phyloP scores from a whole-genome alignment of 768 basidiomycete genomes.

The Naganishia onofrii region DNA sequence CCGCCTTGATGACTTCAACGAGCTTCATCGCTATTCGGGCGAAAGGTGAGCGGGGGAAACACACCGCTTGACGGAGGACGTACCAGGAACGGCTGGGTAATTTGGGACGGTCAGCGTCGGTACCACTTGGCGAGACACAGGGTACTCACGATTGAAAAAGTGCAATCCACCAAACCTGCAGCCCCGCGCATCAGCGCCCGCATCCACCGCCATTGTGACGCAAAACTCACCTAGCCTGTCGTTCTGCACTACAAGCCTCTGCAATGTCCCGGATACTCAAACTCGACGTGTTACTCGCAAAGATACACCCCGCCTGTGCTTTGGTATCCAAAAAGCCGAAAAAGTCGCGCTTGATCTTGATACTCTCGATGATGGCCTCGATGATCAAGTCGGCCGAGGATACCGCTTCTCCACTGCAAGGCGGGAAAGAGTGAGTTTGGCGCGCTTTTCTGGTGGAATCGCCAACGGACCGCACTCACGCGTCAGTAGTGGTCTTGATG shows the following conservation, averaged over 20 bases:
- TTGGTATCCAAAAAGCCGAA: conserved; percentile 51
- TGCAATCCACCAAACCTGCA: conserved; percentile 55
- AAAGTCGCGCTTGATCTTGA: conserved; percentile 54
- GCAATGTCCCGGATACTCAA: conserved; percentile 54
- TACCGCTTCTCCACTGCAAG: conserved; percentile 47
- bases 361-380: conserved; percentile 56
- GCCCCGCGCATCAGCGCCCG: not conserved
- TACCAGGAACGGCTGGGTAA: conserved; percentile 36
- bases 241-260: conserved; percentile 39
- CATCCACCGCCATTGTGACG: not conserved
- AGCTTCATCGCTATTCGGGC: conserved; percentile 53
- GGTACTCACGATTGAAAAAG: conserved; percentile 54
- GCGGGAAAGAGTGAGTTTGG: not conserved
- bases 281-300: conserved; percentile 55
- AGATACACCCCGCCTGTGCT: conserved; percentile 45
- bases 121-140: not conserved
- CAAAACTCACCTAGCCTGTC: conserved; percentile 45
- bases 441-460: not conserved
- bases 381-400: conserved; percentile 53
- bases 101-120: not conserved
- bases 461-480: conserved; percentile 39
- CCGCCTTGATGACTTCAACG: conserved; percentile 54
- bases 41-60: not conserved
- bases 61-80: not conserved
- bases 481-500: conserved; percentile 52